A percentile compares a stretch with the other conserved stretches of the same genome.
These are phyloP conservation scores for Scytalidium sp. DNA, from an alignment of 2,329 filamentous ascomycete genomes.

Conservation along the genomic window DNA sequence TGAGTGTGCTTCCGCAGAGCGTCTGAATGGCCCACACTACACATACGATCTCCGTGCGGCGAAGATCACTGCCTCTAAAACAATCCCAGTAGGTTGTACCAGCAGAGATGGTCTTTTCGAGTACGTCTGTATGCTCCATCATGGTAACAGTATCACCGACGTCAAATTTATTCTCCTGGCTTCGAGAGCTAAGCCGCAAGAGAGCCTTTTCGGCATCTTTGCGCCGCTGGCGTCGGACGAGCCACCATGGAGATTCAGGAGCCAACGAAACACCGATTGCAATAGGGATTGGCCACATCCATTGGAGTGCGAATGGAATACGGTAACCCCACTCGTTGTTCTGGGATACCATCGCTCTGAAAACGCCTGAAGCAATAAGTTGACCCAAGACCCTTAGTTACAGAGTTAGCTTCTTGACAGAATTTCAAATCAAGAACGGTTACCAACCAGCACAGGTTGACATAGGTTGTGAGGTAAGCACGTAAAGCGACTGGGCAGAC, in stretches of 20 bases:
- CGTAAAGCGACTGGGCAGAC: conserved; percentile 48
- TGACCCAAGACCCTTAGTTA: conserved; percentile 47
- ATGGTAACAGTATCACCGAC: conserved; percentile 41
- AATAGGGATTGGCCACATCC: conserved; percentile 71
- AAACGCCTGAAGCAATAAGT: conserved; percentile 43
- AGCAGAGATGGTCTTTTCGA: background rate
- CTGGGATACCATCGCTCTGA: conserved; percentile 37
- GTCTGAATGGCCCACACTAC: conserved; percentile 62
- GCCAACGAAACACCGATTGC: conserved; percentile 63
- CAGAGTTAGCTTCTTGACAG: too few species aligned
- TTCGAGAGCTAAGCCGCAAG: conserved; percentile 57
- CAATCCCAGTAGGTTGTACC: conserved; percentile 45
- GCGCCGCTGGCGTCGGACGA: conserved; percentile 38
- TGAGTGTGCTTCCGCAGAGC: conserved; percentile 56
- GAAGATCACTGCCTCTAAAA: conserved; percentile 39
- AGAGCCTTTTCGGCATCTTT: conserved; percentile 44
- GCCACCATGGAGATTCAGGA: conserved; percentile 27
- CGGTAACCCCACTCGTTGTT: conserved; percentile 42
- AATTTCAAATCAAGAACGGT: too few species aligned
- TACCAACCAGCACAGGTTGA: conserved; percentile 53
- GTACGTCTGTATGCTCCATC: conserved; percentile 45
- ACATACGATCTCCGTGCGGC: conserved; percentile 46
- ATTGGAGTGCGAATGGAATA: conserved; percentile 40
- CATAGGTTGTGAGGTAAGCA: conserved; percentile 49
- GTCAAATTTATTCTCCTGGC: conserved; percentile 54